Evolutionary conservation across 352 stramenopile species (phyloP).

Genomic region (Phytophthora pisi): DNA sequence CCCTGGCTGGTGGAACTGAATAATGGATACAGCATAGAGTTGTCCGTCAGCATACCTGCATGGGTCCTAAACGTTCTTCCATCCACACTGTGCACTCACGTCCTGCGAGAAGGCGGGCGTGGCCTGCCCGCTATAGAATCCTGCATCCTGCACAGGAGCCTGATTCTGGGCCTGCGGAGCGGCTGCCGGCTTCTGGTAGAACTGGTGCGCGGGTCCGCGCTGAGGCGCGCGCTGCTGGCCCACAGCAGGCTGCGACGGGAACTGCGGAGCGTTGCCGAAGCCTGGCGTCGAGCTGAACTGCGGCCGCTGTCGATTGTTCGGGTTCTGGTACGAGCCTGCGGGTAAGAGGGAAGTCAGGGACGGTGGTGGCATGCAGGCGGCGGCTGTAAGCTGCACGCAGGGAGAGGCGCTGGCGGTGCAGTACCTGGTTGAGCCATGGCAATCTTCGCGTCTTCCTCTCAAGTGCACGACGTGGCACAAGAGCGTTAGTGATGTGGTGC

Average conservation of each 20-base stretch:
- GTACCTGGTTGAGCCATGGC: constrained; percentile 41
- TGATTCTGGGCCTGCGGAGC: not conserved
- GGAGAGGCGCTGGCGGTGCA: not conserved
- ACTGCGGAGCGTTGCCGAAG: constrained; percentile 38
- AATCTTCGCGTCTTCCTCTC: constrained; percentile 19
- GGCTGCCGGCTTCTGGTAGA: constrained; percentile 47
- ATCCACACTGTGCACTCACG: constrained; percentile 23
- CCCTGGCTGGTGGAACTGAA: constrained; percentile 43
- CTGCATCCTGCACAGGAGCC: constrained; percentile 22
- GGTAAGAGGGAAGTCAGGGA: not conserved
- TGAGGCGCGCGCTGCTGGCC: constrained; percentile 49
- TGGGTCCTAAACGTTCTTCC: not conserved
- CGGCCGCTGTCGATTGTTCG: constrained; percentile 56
- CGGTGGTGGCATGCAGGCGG: not conserved
- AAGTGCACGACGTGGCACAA: constrained; percentile 16
- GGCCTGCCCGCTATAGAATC: constrained; percentile 41
- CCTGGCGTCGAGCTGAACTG: constrained; percentile 30
- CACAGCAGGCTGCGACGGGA: constrained; percentile 41
- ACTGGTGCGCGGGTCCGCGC: constrained; percentile 51
- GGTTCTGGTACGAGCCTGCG: constrained; percentile 65
- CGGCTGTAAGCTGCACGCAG: not conserved
- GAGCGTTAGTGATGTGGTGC: constrained; percentile 14
- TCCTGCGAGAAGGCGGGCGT: constrained; percentile 39
- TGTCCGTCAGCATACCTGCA: not conserved
- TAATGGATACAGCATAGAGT: not conserved